A percentile compares a stretch with the other conserved stretches of the same genome.
Conservation (phyloP, 2,329 filamentous ascomycete genomes). For the Byssothecium circinans region DNA sequence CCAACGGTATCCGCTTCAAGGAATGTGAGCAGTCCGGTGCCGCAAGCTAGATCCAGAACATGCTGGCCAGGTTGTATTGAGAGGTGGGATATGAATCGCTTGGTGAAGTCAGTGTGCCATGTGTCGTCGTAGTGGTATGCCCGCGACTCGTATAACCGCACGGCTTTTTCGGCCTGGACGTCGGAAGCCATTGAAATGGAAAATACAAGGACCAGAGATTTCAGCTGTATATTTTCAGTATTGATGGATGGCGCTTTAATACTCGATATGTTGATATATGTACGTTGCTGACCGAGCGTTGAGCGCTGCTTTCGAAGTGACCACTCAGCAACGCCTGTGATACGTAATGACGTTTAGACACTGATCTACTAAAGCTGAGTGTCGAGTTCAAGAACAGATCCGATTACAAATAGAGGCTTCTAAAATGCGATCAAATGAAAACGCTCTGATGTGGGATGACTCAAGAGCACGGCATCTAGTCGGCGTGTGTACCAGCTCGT, state of each 20-base stretch:
- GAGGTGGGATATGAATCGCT: conserved; percentile 40
- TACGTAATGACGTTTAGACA: neutral
- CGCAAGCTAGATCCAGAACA: conserved; percentile 51
- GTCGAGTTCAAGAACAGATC: too few relatives aligned
- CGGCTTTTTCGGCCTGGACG: conserved; percentile 31
- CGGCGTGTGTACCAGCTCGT: too few relatives aligned
- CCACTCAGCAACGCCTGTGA: neutral
- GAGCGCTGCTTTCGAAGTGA: neutral
- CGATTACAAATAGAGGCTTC: too few relatives aligned
- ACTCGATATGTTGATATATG: too few relatives aligned
- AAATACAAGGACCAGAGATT: neutral
- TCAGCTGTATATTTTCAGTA: too few relatives aligned
- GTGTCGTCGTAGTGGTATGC: conserved; percentile 44
- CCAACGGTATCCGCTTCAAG: conserved; percentile 45
- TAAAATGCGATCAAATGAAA: too few relatives aligned
- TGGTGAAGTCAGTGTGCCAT: conserved; percentile 47
- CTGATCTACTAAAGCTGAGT: neutral
- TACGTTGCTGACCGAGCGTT: too few relatives aligned
- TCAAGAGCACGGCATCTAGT: too few relatives aligned
- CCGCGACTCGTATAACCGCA: conserved; percentile 41
- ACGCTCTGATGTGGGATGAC: too few relatives aligned
- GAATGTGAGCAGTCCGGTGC: conserved; percentile 49
- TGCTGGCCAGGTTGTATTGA: conserved; percentile 40
- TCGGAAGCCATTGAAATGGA: conserved; percentile 14
- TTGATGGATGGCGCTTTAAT: too few relatives aligned